phyloP scores from a whole-genome alignment of 495 filamentous ascomycete species.

The Gamarada debralockiae region DNA sequence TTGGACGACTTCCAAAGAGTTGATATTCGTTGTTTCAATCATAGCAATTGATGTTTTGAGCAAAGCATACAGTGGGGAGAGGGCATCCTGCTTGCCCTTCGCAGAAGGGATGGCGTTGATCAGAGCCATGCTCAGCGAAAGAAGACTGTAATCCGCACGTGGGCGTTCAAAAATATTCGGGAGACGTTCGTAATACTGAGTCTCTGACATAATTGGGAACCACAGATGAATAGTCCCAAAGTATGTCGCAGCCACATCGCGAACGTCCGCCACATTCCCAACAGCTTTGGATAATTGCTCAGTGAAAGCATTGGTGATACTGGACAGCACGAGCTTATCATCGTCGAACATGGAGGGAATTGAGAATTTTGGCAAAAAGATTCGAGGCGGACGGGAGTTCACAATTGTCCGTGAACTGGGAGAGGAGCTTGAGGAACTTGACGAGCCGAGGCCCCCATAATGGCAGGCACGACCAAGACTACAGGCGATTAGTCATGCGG shows the following conservation, averaged over 20 bases:
- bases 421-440: too few species aligned
- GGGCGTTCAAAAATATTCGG: conserved; percentile 31
- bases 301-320: conserved; percentile 21
- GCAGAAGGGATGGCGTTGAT: conserved; percentile 26
- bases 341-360: too few species aligned
- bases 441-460: too few species aligned
- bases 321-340: conserved; percentile 6
- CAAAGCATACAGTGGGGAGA: conserved; percentile 35
- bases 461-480: too few species aligned
- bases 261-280: conserved; percentile 20
- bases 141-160: conserved; percentile 38
- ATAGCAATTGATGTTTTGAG: conserved; percentile 35
- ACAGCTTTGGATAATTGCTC: conserved; percentile 8
- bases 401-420: too few species aligned
- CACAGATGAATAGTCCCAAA: conserved; percentile 35
- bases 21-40: conserved; percentile 33
- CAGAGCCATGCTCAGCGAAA: conserved; percentile 41
- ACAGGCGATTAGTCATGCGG: too few species aligned
- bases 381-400: too few species aligned
- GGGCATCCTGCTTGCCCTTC: conserved; percentile 13
- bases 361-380: too few species aligned
- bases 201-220: conserved; percentile 46
- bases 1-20: conserved; percentile 37
- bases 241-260: conserved; percentile 25
- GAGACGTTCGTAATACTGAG: conserved; percentile 30